Conservation (phyloP, 2,329 filamentous ascomycete species). For the Calonectria ilicicola region DNA sequence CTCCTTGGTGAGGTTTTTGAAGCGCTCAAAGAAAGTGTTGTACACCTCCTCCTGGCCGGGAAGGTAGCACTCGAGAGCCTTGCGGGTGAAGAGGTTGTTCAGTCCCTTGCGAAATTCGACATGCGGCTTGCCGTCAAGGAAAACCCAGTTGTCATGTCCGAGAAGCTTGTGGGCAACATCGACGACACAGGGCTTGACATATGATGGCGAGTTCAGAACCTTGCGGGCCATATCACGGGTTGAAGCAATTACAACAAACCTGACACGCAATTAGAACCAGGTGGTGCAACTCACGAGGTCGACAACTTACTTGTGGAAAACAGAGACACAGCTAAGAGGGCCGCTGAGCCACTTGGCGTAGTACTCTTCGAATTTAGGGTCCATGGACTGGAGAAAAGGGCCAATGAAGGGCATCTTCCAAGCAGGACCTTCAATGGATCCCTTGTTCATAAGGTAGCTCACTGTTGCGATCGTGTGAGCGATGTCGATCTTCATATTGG, state of each 20-base stretch:
- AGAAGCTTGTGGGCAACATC: constrained; percentile 95
- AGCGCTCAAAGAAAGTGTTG: constrained; percentile 84
- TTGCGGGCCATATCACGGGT: constrained; percentile 96
- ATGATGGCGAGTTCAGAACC: constrained; percentile 93
- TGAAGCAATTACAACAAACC: constrained; percentile 97
- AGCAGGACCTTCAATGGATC: constrained; percentile 78
- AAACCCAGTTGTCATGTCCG: constrained; percentile 94
- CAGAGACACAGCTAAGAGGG: constrained; percentile 93
- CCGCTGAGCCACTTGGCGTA: constrained; percentile 93
- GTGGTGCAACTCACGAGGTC: too few species aligned
- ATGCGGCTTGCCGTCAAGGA: constrained; percentile 93
- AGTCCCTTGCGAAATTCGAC: constrained; percentile 98
- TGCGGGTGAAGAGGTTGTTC: constrained; percentile 93
- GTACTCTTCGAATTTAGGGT: constrained; percentile 93
- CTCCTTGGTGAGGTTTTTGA: constrained; percentile 80
- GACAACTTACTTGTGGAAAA: constrained; percentile 91
- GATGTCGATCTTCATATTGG: neutral
- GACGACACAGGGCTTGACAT: constrained; percentile 96
- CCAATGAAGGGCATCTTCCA: constrained; percentile 91
- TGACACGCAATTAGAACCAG: constrained; percentile 49
- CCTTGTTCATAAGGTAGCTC: constrained; percentile 80
- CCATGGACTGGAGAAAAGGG: constrained; percentile 92
- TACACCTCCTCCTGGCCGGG: constrained; percentile 95
- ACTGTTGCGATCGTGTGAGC: constrained; percentile 61
- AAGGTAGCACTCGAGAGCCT: constrained; percentile 88